Conservation (phyloP, 2,329 filamentous ascomycete species). For the Incumbomyces delicatus region DNA sequence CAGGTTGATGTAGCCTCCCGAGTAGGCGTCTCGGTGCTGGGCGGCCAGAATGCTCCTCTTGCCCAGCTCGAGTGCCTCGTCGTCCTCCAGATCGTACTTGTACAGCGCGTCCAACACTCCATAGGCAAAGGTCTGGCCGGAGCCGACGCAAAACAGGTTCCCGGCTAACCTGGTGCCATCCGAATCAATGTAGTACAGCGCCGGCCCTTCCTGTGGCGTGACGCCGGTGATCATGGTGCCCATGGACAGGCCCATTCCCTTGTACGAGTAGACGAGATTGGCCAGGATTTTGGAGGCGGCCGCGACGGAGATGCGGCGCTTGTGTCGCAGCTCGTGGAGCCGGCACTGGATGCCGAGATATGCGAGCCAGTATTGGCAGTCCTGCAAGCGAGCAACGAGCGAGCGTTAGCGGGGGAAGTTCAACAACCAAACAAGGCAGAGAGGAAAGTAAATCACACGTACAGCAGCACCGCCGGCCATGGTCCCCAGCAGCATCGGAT, state of each 20-base stretch:
- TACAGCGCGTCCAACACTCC: conserved; percentile 96
- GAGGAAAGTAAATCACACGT: too few relatives aligned
- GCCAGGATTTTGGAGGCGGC: conserved; percentile 97
- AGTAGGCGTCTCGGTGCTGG: conserved; percentile 96
- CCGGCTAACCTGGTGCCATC: conserved; percentile 87
- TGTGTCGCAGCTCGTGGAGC: conserved; percentile 97
- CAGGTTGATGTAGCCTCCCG: conserved; percentile 94
- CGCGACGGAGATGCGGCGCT: conserved; percentile 94
- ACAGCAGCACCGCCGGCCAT: conserved; percentile 96
- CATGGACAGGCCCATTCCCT: conserved; percentile 98
- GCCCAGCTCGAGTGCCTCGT: conserved; percentile 85
- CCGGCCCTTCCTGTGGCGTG: conserved; percentile 86
- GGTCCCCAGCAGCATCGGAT: conserved; percentile 83
- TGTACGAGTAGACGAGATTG: conserved; percentile 97
- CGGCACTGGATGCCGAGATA: conserved; percentile 99
- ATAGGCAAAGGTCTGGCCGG: conserved; percentile 96
- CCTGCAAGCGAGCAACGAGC: too few relatives aligned
- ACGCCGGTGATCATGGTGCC: conserved; percentile 99
- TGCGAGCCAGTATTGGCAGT: conserved; percentile 99
- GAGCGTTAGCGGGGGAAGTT: conserved; percentile 15
- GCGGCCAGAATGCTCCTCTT: conserved; percentile 88
- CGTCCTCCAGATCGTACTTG: conserved; percentile 72
- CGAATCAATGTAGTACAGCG: conserved; percentile 97
- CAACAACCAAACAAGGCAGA: too few relatives aligned
- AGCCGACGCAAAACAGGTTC: conserved; percentile 96